Percentiles rank a stretch among this genome's conserved stretches.
Evolutionary conservation across 1,139 yeast species (phyloP).

Genomic region (Diutina neorugosa): DNA sequence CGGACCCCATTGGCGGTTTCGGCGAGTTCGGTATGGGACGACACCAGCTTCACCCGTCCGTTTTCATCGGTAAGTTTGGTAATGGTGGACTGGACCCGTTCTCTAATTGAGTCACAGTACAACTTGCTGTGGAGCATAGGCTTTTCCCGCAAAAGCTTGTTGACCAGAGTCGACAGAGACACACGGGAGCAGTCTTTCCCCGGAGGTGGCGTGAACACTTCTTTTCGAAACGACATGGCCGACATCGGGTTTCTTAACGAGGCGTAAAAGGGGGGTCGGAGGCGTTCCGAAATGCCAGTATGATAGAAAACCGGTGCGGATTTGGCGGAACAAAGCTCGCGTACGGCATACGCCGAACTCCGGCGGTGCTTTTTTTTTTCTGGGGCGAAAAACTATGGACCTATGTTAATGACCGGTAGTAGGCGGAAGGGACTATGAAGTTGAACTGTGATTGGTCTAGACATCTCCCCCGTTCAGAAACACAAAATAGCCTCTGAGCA

Average conservation of each 20-base stretch:
- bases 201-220: background rate
- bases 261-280: background rate
- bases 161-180: background rate
- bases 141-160: constrained; percentile 10
- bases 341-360: background rate
- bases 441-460: no score
- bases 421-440: no score
- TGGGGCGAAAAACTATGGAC: background rate
- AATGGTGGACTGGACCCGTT: constrained; percentile 20
- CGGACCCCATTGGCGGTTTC: constrained; percentile 84
- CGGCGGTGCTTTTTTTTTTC: background rate
- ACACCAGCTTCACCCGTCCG: constrained; percentile 24
- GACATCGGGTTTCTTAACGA: background rate
- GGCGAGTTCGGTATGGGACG: constrained; percentile 63
- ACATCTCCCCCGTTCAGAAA: no score
- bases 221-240: background rate
- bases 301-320: background rate
- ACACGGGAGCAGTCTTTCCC: background rate
- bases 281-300: background rate
- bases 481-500: no score
- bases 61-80: constrained; percentile 19
- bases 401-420: background rate
- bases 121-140: constrained; percentile 28
- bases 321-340: background rate
- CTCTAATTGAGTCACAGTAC: constrained; percentile 19